phyloP scores from a whole-genome alignment of 192 early-diverging fungal genomes.

The Powellomyces hirtus region DNA sequence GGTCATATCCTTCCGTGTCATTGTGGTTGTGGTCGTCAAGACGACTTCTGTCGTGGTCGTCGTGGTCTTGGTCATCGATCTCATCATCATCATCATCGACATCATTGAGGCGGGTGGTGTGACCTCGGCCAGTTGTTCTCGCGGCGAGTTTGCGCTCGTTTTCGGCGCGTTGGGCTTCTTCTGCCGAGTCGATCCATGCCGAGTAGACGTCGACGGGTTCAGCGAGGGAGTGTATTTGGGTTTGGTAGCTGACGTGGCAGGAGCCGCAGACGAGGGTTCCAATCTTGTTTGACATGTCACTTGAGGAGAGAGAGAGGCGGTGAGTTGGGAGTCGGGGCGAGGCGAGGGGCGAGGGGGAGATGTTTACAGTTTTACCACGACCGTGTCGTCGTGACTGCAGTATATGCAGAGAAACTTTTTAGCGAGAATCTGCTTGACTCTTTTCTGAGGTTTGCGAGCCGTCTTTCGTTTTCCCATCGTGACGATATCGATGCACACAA shows the following conservation, averaged over 20 bases:
- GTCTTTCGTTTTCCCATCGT: constrained; percentile 81
- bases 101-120: neutral
- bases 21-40: neutral
- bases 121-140: neutral
- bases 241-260: constrained; percentile 74
- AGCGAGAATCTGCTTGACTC: constrained; percentile 65
- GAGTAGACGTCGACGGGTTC: constrained; percentile 87
- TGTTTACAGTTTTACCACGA: constrained; percentile 70
- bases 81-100: neutral
- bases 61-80: neutral
- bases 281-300: constrained; percentile 67
- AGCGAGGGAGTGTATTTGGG: constrained; percentile 68
- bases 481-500: too few species aligned
- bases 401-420: constrained; percentile 78
- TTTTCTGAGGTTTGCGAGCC: constrained; percentile 67
- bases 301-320: constrained; percentile 27
- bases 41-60: neutral
- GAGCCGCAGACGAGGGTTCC: constrained; percentile 75
- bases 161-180: constrained; percentile 48
- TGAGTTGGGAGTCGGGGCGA: too few species aligned
- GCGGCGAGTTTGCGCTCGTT: constrained; percentile 1
- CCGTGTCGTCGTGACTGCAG: constrained; percentile 84
- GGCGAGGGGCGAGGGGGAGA: neutral
- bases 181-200: constrained; percentile 86
- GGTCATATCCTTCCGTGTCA: neutral